Conservation (phyloP, 1,284 basidiomycete genomes). For the Cryptococcus sp. region DNA sequence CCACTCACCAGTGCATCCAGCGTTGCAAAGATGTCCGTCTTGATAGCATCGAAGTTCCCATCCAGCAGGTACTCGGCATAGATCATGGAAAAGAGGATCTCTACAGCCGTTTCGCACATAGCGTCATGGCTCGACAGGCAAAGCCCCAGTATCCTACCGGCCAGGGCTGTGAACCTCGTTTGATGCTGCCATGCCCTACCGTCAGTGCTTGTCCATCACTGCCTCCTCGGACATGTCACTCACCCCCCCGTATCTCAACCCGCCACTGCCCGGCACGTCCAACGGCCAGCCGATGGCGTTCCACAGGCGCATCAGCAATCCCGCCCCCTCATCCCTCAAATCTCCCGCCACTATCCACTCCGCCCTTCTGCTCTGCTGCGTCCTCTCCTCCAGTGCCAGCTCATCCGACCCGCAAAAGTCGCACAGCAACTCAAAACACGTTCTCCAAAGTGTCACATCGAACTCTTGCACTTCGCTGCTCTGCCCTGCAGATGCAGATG, state of each 20-base stretch:
- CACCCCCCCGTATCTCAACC: slow-evolving; percentile 34
- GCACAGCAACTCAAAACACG: slow-evolving; percentile 75
- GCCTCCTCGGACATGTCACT: slow-evolving; percentile 10
- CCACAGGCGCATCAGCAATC: slow-evolving; percentile 81
- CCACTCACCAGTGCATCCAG: slow-evolving; percentile 64
- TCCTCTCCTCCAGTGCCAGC: slow-evolving; percentile 78
- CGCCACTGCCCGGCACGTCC: slow-evolving; percentile 7
- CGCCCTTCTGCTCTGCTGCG: slow-evolving; percentile 75
- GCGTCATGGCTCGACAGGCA: slow-evolving; percentile 94
- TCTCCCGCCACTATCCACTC: slow-evolving; percentile 96
- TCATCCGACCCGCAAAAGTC: slow-evolving; percentile 84
- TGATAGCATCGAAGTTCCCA: slow-evolving; percentile 77
- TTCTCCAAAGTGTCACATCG: slow-evolving; percentile 74
- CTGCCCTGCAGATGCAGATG: background rate
- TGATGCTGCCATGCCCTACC: slow-evolving; percentile 58
- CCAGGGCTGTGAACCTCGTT: slow-evolving; percentile 74
- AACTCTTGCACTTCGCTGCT: slow-evolving; percentile 58
- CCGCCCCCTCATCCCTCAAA: slow-evolving; percentile 85
- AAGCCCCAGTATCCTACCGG: slow-evolving; percentile 85
- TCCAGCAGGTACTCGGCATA: slow-evolving; percentile 82
- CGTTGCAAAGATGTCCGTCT: slow-evolving; percentile 91
- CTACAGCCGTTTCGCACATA: slow-evolving; percentile 82
- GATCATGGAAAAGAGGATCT: slow-evolving; percentile 94
- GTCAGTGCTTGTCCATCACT: background rate
- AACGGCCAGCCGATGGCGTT: slow-evolving; percentile 73